phyloP scores from a whole-genome alignment of 1,284 basidiomycete species.

The Takashimella tepidaria region DNA sequence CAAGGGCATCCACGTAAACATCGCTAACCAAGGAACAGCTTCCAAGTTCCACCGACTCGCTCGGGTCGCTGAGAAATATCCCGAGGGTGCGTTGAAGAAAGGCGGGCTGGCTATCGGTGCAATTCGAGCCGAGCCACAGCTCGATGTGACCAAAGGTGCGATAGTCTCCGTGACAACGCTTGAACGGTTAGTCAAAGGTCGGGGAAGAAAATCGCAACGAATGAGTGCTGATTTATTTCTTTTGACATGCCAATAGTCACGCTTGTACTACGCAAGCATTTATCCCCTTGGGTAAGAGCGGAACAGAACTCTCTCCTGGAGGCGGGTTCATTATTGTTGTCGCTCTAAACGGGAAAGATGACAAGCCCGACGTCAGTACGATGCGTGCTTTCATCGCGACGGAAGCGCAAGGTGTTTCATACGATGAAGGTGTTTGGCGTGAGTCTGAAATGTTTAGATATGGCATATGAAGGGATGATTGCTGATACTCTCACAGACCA shows the following conservation, averaged over 20 bases:
- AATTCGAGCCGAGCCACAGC: conserved; percentile 58
- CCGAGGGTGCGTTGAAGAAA: conserved; percentile 46
- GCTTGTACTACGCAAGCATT: conserved; percentile 64
- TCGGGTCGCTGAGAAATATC: conserved; percentile 61
- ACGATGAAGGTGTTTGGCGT: conserved; percentile 81
- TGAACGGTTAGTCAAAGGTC: conserved; percentile 25
- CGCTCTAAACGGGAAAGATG: conserved; percentile 64
- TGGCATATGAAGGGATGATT: too few relatives aligned
- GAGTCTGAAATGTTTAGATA: conserved; percentile 52
- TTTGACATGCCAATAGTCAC: too few relatives aligned
- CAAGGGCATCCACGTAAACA: conserved; percentile 60
- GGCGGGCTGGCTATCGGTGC: conserved; percentile 61
- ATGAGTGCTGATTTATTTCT: too few relatives aligned
- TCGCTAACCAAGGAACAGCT: conserved; percentile 81
- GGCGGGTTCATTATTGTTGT: conserved; percentile 74
- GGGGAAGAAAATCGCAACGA: not conserved
- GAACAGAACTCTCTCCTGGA: not conserved
- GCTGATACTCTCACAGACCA: conserved; percentile 56
- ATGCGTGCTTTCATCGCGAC: conserved; percentile 74
- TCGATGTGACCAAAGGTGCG: conserved; percentile 49
- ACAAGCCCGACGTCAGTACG: conserved; percentile 66
- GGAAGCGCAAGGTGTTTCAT: conserved; percentile 74
- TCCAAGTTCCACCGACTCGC: conserved; percentile 84
- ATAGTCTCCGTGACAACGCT: conserved; percentile 48
- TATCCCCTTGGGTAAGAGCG: conserved; percentile 65